A percentile compares a stretch with the other conserved stretches of the same genome.
Evolutionary conservation across 192 early-diverging fungal genomes (phyloP).

Genomic region (Dissophora ornata): DNA sequence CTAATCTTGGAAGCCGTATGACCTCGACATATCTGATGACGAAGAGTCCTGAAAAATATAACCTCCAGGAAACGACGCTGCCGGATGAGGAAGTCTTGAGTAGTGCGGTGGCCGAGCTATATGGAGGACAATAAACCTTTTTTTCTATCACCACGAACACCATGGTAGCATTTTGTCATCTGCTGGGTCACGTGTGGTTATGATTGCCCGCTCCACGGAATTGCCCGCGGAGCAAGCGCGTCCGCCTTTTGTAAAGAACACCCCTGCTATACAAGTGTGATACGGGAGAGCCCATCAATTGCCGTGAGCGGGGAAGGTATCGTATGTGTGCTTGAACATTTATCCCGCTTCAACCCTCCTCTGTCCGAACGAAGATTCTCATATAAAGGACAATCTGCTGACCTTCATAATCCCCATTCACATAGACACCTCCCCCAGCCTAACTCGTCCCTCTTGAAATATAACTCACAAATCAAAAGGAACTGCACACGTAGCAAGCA

Average conservation of each 20-base stretch:
- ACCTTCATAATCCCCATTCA: too few species aligned
- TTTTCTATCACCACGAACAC: too few species aligned
- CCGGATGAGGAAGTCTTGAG: background rate
- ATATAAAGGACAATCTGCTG: too few species aligned
- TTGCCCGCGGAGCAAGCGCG: background rate
- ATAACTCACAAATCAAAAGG: too few species aligned
- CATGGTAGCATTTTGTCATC: too few species aligned
- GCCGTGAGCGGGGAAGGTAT: too few species aligned
- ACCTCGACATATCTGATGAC: conserved; percentile 8
- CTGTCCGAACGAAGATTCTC: too few species aligned
- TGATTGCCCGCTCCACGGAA: background rate
- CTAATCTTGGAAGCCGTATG: conserved; percentile 7
- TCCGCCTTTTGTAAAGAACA: background rate
- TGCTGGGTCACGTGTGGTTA: background rate
- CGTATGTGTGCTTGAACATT: too few species aligned
- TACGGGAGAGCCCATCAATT: background rate
- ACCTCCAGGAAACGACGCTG: conserved; percentile 4
- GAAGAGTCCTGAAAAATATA: conserved; percentile 18
- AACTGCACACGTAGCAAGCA: background rate
- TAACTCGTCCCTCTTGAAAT: background rate
- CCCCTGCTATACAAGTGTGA: background rate
- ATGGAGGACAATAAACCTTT: background rate
- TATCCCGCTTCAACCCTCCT: too few species aligned
- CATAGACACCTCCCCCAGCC: background rate
- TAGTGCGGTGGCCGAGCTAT: too few species aligned